phyloP scores from a whole-genome alignment of 768 basidiomycete genomes.

The Hirschioporus abietinus region DNA sequence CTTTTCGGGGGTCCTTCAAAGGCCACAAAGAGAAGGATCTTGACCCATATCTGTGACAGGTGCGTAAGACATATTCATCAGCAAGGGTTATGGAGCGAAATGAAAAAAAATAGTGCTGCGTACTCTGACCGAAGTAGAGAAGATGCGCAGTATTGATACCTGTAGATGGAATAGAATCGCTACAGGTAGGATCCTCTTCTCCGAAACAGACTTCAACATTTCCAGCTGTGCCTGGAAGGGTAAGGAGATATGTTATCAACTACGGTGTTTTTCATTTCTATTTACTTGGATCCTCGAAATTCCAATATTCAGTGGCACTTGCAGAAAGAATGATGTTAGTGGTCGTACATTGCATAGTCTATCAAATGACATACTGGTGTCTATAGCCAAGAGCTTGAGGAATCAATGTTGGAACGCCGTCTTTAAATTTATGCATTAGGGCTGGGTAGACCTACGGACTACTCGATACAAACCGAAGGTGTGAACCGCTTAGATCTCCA shows the following conservation, averaged over 20 bases:
- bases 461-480: conserved; percentile 28
- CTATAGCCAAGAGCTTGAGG: conserved; percentile 40
- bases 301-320: conserved; percentile 42
- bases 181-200: conserved; percentile 43
- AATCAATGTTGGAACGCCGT: conserved; percentile 49
- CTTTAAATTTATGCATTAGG: conserved; percentile 19
- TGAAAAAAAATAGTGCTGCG: not conserved
- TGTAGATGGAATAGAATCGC: conserved; percentile 39
- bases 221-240: conserved; percentile 22
- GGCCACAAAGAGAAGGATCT: no score
- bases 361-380: conserved; percentile 32
- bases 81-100: no score
- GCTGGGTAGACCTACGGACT: conserved; percentile 16
- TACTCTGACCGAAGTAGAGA: conserved; percentile 42
- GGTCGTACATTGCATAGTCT: conserved; percentile 12
- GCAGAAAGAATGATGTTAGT: conserved; percentile 10
- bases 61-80: no score
- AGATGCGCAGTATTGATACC: conserved; percentile 42
- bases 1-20: no score
- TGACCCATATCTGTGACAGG: no score
- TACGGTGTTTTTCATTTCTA: not conserved
- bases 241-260: not conserved
- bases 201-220: conserved; percentile 38
- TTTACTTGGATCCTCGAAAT: conserved; percentile 37
- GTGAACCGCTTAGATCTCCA: conserved; percentile 33